Evolutionary conservation across 2,329 filamentous ascomycete species (phyloP).

Genomic region (Esteya vermicola): DNA sequence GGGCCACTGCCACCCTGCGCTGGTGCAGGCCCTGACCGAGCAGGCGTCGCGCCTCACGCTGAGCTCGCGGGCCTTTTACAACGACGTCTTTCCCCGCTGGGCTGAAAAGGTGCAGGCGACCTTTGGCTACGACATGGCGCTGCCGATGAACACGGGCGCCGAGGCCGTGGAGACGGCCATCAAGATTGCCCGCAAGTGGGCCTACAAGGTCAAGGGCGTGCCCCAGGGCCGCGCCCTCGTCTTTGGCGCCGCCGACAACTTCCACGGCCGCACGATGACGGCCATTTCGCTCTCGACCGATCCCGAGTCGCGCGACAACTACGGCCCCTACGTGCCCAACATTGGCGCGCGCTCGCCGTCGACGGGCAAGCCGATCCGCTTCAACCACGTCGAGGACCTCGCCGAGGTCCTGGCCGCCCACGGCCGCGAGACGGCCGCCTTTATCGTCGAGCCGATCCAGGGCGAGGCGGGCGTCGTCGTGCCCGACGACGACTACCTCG

Average conservation of each 20-base stretch:
- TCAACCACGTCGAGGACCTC: constrained; percentile 72
- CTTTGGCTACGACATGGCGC: constrained; percentile 94
- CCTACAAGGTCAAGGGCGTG: constrained; percentile 90
- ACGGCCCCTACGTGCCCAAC: constrained; percentile 86
- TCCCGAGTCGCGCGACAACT: constrained; percentile 90
- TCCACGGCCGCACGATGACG: constrained; percentile 91
- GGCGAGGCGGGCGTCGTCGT: constrained; percentile 96
- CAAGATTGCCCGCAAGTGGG: constrained; percentile 96
- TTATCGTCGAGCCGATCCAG: constrained; percentile 92
- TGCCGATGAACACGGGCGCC: constrained; percentile 96
- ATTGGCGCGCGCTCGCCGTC: constrained; percentile 65
- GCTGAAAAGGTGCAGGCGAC: constrained; percentile 79
- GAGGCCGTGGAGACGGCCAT: constrained; percentile 93
- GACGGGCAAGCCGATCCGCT: constrained; percentile 66
- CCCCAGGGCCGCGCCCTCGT: constrained; percentile 71
- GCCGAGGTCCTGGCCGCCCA: constrained; percentile 66
- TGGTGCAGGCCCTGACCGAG: constrained; percentile 77
- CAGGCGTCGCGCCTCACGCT: constrained; percentile 83
- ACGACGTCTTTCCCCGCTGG: constrained; percentile 94
- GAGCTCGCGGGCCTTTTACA: constrained; percentile 92
- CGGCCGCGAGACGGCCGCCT: constrained; percentile 75
- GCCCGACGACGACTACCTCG: constrained; percentile 77
- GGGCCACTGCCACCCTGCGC: constrained; percentile 92
- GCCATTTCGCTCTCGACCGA: constrained; percentile 93
- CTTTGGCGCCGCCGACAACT: constrained; percentile 80